phyloP scores from a whole-genome alignment of 495 filamentous ascomycete genomes.

The Trichoderma asperelloides region DNA sequence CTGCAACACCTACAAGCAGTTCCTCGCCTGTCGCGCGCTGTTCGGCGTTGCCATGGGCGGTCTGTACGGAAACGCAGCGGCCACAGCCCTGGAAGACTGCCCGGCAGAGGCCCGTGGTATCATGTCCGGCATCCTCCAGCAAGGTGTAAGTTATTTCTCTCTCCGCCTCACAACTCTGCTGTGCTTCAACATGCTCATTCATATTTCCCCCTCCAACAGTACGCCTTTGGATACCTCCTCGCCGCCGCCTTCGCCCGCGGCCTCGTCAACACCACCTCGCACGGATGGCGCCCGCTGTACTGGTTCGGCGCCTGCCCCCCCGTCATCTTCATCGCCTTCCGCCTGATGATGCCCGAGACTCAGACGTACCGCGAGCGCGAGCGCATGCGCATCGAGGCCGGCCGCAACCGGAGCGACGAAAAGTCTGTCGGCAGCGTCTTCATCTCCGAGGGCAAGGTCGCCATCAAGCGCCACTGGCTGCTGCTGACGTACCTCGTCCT shows the following conservation, averaged over 20 bases:
- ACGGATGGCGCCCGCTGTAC: slow-evolving; percentile 74
- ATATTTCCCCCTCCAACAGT: too few relatives aligned
- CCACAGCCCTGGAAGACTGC: slow-evolving; percentile 79
- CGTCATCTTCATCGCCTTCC: slow-evolving; percentile 71
- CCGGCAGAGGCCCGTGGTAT: slow-evolving; percentile 65
- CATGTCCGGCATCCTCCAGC: slow-evolving; percentile 73
- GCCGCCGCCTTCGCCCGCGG: slow-evolving; percentile 68
- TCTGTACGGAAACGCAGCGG: slow-evolving; percentile 78
- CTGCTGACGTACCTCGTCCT: slow-evolving; percentile 72
- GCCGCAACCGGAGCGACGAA: slow-evolving; percentile 22
- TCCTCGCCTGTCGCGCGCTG: slow-evolving; percentile 72
- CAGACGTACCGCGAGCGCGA: slow-evolving; percentile 55
- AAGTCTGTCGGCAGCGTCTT: slow-evolving; percentile 48
- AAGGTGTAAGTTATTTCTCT: slow-evolving; percentile 37
- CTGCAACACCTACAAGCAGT: slow-evolving; percentile 65
- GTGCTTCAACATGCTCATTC: too few relatives aligned
- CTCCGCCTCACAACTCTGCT: not conserved
- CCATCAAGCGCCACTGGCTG: slow-evolving; percentile 68
- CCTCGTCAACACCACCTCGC: slow-evolving; percentile 60
- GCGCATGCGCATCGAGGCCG: slow-evolving; percentile 41
- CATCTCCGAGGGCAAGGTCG: slow-evolving; percentile 64
- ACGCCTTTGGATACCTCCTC: slow-evolving; percentile 79
- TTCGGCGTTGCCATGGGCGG: slow-evolving; percentile 88
- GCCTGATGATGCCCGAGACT: slow-evolving; percentile 70
- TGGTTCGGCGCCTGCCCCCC: slow-evolving; percentile 81